These are phyloP conservation scores for Hymenoscyphus fraxineus DNA, from an alignment of 2,329 filamentous ascomycete genomes.

Conservation along the genomic window DNA sequence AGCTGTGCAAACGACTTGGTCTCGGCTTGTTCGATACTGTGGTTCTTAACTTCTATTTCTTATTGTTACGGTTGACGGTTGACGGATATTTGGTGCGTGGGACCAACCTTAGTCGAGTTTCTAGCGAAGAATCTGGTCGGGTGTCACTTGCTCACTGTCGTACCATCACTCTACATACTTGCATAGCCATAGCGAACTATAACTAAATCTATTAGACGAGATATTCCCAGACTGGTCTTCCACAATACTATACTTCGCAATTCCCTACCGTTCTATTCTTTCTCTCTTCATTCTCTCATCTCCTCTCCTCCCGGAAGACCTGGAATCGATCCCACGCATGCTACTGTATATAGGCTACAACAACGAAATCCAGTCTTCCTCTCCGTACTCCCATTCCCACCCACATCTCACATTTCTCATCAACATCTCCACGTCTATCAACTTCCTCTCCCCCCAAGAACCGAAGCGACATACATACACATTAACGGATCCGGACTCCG, in stretches of 20 bases:
- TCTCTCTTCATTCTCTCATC: neutral
- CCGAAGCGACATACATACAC: too few relatives aligned
- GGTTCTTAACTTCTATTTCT: too few relatives aligned
- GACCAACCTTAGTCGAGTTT: neutral
- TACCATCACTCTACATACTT: neutral
- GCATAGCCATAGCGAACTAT: neutral
- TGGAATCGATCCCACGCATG: neutral
- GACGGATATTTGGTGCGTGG: neutral
- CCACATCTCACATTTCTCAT: neutral
- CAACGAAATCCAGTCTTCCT: neutral
- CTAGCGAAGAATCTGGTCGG: neutral
- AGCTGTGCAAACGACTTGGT: neutral
- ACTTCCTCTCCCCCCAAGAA: neutral
- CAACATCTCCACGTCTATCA: neutral
- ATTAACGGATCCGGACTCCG: too few relatives aligned
- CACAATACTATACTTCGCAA: neutral
- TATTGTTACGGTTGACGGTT: too few relatives aligned
- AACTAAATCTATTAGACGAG: neutral
- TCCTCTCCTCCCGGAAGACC: neutral
- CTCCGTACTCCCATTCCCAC: neutral
- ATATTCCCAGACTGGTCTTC: neutral
- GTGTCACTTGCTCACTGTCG: neutral
- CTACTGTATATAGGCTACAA: neutral
- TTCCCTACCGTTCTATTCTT: neutral
- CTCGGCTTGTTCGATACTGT: too few relatives aligned